Conservation (phyloP, 208 protist species). For the Trypanosoma scelopori region DNA sequence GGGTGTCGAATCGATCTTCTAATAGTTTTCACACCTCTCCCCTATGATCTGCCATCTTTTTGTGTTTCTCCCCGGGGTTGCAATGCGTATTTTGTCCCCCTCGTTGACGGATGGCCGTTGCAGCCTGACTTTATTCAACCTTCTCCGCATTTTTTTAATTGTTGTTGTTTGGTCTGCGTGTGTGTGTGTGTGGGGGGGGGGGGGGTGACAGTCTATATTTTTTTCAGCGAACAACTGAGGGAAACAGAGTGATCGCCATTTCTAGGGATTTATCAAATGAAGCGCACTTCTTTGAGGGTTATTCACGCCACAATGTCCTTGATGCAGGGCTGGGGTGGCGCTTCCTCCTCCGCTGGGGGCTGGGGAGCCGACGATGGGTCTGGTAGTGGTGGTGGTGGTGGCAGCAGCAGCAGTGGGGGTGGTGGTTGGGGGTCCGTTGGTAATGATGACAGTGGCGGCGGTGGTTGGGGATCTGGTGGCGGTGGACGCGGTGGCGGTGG, state of each 20-base stretch:
- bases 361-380: slow-evolving; percentile 30
- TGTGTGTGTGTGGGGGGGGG: no score
- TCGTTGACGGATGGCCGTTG: no score
- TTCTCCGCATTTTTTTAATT: no score
- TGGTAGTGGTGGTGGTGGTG: slow-evolving; percentile 12
- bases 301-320: slow-evolving; percentile 33
- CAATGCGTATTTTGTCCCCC: no score
- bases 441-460: slow-evolving; percentile 12
- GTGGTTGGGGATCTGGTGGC: slow-evolving; percentile 18
- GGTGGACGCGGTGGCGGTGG: slow-evolving; percentile 18
- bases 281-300: slow-evolving; percentile 38
- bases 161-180: no score
- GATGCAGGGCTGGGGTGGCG: slow-evolving; percentile 66
- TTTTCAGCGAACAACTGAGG: neutral
- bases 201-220: no score
- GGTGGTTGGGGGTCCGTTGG: slow-evolving; percentile 23
- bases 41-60: no score
- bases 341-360: slow-evolving; percentile 28
- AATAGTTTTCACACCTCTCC: no score
- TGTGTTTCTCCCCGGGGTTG: no score
- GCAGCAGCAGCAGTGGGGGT: slow-evolving; percentile 13
- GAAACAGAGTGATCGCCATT: slow-evolving; percentile 6
- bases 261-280: slow-evolving; percentile 34
- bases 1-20: no score
- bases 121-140: no score